A percentile compares a stretch with the other conserved stretches of the same genome.
These are phyloP conservation scores for Podaxis sp. DNA, from an alignment of 768 basidiomycete species.

Conservation along the genomic window DNA sequence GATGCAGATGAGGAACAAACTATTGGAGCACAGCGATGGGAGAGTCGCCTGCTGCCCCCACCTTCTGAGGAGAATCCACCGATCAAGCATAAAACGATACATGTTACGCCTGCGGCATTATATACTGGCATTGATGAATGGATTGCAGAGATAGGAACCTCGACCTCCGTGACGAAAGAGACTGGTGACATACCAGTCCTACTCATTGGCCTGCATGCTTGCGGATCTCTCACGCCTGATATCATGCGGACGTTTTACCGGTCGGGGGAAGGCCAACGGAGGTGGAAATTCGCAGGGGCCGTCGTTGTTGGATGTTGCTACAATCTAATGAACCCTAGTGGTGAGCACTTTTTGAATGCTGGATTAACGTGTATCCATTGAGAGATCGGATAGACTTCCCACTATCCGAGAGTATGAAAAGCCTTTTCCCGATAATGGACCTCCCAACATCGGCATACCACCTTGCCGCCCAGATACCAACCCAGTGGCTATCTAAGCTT, in stretches of 20 bases:
- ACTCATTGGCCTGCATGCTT: slow-evolving; percentile 72
- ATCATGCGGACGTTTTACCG: slow-evolving; percentile 55
- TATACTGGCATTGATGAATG: slow-evolving; percentile 50
- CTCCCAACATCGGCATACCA: slow-evolving; percentile 58
- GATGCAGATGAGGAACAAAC: slow-evolving; percentile 63
- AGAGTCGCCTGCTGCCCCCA: slow-evolving; percentile 24
- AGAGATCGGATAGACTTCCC: slow-evolving; percentile 49
- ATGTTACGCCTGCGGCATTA: slow-evolving; percentile 52
- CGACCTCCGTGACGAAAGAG: not conserved
- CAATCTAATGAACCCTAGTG: slow-evolving; percentile 59
- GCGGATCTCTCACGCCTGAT: slow-evolving; percentile 71
- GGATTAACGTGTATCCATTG: not conserved
- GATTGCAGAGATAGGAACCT: slow-evolving; percentile 31
- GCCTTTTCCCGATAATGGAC: slow-evolving; percentile 32
- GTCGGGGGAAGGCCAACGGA: slow-evolving; percentile 15
- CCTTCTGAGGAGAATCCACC: slow-evolving; percentile 24
- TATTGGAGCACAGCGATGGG: slow-evolving; percentile 52
- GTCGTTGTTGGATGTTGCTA: slow-evolving; percentile 81
- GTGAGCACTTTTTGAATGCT: slow-evolving; percentile 30
- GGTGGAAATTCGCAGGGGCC: slow-evolving; percentile 53
- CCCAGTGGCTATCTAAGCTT: slow-evolving; percentile 48
- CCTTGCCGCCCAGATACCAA: slow-evolving; percentile 71
- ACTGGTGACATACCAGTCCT: slow-evolving; percentile 43
- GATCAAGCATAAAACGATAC: slow-evolving; percentile 56
- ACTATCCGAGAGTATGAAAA: slow-evolving; percentile 36